Conservation (phyloP, 164 flowering plant species). For the Magnolia officinalis region DNA sequence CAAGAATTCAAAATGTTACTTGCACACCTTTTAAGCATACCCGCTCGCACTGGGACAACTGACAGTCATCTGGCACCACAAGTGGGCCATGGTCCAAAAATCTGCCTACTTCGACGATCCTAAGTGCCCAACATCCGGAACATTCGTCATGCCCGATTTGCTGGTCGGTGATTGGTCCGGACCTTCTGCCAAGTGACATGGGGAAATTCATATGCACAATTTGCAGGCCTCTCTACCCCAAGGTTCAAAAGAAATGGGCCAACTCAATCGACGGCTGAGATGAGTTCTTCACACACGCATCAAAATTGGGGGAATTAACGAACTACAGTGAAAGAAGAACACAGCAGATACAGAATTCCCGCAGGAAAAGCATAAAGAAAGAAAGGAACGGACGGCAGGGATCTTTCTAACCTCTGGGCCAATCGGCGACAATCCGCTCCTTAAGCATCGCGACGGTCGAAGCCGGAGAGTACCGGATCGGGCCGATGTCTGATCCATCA, state of each 20-base stretch:
- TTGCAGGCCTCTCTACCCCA: not conserved
- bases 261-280: not conserved
- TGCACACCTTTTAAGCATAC: not conserved
- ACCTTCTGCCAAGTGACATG: not conserved
- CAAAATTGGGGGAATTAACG: not conserved
- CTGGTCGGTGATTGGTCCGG: not conserved
- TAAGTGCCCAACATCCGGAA: not conserved
- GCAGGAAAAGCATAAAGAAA: not conserved
- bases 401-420: conserved; percentile 51
- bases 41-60: too few species aligned
- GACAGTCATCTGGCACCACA: not conserved
- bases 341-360: not conserved
- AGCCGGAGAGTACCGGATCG: conserved; percentile 52
- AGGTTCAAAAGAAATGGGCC: not conserved
- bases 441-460: conserved; percentile 56
- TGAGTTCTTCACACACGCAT: not conserved
- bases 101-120: not conserved
- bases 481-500: conserved; percentile 68
- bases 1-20: not conserved
- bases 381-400: not conserved
- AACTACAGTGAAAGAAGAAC: not conserved
- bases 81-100: not conserved
- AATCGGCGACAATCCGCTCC: conserved; percentile 56
- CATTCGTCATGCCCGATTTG: not conserved
- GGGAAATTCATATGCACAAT: not conserved